phyloP scores from a whole-genome alignment of 73 alveolate species.

The Blepharisma japonicum region DNA sequence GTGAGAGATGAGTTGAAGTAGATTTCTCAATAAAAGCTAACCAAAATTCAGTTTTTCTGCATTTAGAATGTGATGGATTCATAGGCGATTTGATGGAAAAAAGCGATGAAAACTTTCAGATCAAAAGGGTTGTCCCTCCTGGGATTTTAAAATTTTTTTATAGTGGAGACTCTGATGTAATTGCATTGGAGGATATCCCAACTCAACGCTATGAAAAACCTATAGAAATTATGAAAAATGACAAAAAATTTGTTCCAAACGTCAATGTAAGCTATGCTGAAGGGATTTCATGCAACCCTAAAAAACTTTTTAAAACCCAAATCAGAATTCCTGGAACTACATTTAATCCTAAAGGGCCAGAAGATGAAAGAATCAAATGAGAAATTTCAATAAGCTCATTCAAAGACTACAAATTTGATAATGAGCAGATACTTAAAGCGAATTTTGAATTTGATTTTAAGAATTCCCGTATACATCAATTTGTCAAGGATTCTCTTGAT shows the following conservation, averaged over 20 bases:
- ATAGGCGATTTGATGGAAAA: neutral
- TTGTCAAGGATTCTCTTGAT: neutral
- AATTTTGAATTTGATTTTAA: neutral
- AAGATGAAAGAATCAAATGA: neutral
- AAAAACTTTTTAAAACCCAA: too few species aligned
- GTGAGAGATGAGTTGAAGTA: conserved; percentile 30
- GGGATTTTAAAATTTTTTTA: conserved; percentile 24
- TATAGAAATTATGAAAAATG: too few species aligned
- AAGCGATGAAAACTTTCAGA: neutral
- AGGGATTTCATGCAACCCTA: too few species aligned
- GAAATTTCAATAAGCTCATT: neutral
- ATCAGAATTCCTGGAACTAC: too few species aligned
- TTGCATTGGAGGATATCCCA: too few species aligned
- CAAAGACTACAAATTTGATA: conserved; percentile 15
- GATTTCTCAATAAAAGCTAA: conserved; percentile 21
- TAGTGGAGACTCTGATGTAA: too few species aligned
- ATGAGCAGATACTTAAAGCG: neutral
- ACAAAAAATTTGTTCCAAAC: too few species aligned
- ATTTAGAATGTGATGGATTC: conserved; percentile 17
- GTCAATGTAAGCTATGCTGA: too few species aligned
- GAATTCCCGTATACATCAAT: neutral
- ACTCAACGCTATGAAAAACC: too few species aligned
- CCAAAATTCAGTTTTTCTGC: neutral
- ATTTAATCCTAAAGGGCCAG: too few species aligned
- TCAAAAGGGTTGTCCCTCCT: conserved; percentile 22